Conservation (phyloP, 1,284 basidiomycete species). For the Kalmanozyma brasiliensis region DNA sequence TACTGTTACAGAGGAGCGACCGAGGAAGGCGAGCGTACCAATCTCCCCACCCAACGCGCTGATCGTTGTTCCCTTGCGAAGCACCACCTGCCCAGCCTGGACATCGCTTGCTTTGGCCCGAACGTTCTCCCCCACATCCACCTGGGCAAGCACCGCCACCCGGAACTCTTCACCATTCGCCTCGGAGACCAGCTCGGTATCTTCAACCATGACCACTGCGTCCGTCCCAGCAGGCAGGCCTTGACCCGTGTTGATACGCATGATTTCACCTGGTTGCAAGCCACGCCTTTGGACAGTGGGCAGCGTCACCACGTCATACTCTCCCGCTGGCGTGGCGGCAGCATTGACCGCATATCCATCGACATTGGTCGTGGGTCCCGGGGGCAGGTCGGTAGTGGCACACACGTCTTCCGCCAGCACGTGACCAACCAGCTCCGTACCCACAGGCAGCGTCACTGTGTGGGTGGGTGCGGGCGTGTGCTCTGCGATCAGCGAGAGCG, state of each 20-base stretch:
- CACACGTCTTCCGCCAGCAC: constrained; percentile 80
- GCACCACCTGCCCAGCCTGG: constrained; percentile 75
- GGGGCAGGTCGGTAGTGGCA: constrained; percentile 72
- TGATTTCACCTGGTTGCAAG: constrained; percentile 38
- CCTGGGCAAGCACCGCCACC: constrained; percentile 76
- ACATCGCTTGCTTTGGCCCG: constrained; percentile 81
- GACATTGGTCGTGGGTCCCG: constrained; percentile 77
- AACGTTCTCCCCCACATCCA: constrained; percentile 78
- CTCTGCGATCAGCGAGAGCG: constrained; percentile 73
- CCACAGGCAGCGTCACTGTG: constrained; percentile 41
- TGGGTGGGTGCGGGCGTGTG: constrained; percentile 69
- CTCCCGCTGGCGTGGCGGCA: constrained; percentile 70
- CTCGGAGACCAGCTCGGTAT: constrained; percentile 79
- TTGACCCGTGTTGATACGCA: constrained; percentile 68
- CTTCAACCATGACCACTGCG: constrained; percentile 89
- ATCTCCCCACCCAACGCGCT: constrained; percentile 81
- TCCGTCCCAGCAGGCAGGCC: constrained; percentile 79
- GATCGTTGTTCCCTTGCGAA: constrained; percentile 75
- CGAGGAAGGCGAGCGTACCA: constrained; percentile 84
- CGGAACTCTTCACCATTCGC: constrained; percentile 76
- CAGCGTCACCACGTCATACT: constrained; percentile 79
- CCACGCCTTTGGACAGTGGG: constrained; percentile 11
- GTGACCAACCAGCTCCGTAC: constrained; percentile 73
- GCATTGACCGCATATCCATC: constrained; percentile 82
- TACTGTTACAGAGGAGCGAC: constrained; percentile 75